Evolutionary conservation across 257 asterid genomes (phyloP).

Genomic region (Plectranthus barbatus): DNA sequence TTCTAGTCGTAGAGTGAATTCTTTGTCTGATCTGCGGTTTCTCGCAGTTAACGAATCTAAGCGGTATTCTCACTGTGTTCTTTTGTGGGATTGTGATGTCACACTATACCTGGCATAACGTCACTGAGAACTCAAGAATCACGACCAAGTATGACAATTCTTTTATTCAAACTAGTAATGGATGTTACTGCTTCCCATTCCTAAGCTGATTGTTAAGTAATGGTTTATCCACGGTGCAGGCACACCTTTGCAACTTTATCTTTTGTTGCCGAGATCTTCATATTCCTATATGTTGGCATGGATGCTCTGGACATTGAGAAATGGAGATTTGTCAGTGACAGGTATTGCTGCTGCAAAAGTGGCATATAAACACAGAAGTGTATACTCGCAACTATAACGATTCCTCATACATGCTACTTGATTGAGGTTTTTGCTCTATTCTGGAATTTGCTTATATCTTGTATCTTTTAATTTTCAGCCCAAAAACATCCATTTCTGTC

Average conservation of each 20-base stretch:
- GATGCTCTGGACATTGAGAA: slow-evolving; percentile 97
- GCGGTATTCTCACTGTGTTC: slow-evolving; percentile 97
- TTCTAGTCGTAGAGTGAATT: not conserved
- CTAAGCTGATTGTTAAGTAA: not conserved
- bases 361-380: not conserved
- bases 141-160: slow-evolving; percentile 71
- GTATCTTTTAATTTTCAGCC: slow-evolving; percentile 33
- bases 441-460: not conserved
- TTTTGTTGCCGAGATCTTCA: slow-evolving; percentile 85
- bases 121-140: slow-evolving; percentile 90
- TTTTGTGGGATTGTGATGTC: slow-evolving; percentile 99
- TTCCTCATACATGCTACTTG: slow-evolving; percentile 1
- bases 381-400: not conserved
- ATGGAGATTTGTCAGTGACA: slow-evolving; percentile 77
- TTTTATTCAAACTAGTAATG: not conserved
- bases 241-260: slow-evolving; percentile 92
- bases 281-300: slow-evolving; percentile 96
- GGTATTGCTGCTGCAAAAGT: slow-evolving; percentile 32
- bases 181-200: slow-evolving; percentile 2
- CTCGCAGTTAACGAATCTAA: slow-evolving; percentile 72
- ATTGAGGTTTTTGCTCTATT: not conserved
- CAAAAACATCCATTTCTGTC: slow-evolving; percentile 50
- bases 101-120: slow-evolving; percentile 99
- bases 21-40: slow-evolving; percentile 14
- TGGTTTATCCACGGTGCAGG: slow-evolving; percentile 38